phyloP scores from a whole-genome alignment of 371 early-diverging fungal genomes.

The Dinochytrium kinnereticum region DNA sequence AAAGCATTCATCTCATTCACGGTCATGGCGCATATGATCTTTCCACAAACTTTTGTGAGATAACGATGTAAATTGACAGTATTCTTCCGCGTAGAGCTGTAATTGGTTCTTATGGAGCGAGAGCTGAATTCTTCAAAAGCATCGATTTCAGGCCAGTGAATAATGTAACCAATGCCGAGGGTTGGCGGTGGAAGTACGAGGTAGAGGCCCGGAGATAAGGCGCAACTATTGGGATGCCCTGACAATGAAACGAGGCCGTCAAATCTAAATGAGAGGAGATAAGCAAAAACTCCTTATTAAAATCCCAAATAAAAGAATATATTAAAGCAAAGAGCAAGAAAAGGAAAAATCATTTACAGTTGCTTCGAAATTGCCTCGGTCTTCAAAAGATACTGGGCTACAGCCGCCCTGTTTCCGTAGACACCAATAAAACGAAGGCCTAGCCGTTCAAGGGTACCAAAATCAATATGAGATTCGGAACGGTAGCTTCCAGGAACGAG shows the following conservation, averaged over 20 bases:
- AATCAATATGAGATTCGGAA: constrained; percentile 14
- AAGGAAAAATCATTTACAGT: not conserved
- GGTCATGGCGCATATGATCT: constrained; percentile 10
- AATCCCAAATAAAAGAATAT: not conserved
- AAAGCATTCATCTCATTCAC: not conserved
- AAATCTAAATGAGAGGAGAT: not conserved
- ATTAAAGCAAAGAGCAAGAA: not conserved
- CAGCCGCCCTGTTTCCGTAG: not conserved
- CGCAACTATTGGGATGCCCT: too few relatives aligned
- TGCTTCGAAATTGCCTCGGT: not conserved
- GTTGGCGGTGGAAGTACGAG: not conserved
- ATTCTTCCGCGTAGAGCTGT: not conserved
- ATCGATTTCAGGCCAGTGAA: constrained; percentile 1
- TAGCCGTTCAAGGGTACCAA: not conserved
- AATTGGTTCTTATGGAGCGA: too few relatives aligned
- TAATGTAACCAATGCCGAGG: not conserved
- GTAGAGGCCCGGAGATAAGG: not conserved
- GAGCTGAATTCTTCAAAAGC: not conserved
- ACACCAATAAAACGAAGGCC: constrained; percentile 17
- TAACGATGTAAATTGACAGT: not conserved
- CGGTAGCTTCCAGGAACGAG: constrained; percentile 16
- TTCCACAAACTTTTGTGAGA: not conserved
- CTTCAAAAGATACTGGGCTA: not conserved
- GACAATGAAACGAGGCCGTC: not conserved
- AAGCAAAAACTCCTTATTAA: too few relatives aligned